A percentile compares a stretch with the other conserved stretches of the same genome.
Conservation (phyloP, 495 filamentous ascomycete genomes). For the Penicillium lividum region DNA sequence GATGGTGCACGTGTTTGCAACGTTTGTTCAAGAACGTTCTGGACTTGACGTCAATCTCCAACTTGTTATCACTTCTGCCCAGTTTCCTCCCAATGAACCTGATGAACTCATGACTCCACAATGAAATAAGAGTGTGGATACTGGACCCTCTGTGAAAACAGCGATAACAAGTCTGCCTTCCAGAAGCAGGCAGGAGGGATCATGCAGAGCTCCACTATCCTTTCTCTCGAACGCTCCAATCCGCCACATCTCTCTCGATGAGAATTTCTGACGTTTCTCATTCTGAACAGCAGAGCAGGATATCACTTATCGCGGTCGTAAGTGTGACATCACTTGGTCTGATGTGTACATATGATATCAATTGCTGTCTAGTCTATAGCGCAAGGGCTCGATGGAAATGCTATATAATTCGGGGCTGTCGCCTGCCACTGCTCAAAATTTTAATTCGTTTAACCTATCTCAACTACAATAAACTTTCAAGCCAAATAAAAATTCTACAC, state of each 20-base stretch:
- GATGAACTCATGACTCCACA: conserved; percentile 18
- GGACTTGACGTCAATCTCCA: conserved; percentile 24
- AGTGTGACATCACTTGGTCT: conserved; percentile 39
- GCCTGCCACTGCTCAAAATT: neutral
- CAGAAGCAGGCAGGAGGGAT: conserved; percentile 11
- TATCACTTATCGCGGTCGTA: conserved; percentile 24
- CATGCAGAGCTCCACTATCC: conserved; percentile 15
- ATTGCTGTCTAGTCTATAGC: neutral
- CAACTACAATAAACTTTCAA: neutral
- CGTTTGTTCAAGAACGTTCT: neutral
- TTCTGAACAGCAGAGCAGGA: conserved; percentile 2
- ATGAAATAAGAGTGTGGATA: conserved; percentile 21
- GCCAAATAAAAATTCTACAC: neutral
- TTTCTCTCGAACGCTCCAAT: conserved; percentile 18
- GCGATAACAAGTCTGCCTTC: conserved; percentile 3
- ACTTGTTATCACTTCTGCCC: conserved; percentile 13
- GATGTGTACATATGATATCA: conserved; percentile 5
- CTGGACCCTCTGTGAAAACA: neutral
- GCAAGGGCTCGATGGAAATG: neutral
- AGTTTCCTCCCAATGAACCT: conserved; percentile 11
- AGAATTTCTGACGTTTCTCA: conserved; percentile 29
- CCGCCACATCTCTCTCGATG: conserved; percentile 22
- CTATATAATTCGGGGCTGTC: conserved; percentile 28
- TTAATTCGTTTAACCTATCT: neutral
- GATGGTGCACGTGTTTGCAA: neutral